Evolutionary conservation across 2,329 filamentous ascomycete species (phyloP).

Genomic region (Diplodia mutila): DNA sequence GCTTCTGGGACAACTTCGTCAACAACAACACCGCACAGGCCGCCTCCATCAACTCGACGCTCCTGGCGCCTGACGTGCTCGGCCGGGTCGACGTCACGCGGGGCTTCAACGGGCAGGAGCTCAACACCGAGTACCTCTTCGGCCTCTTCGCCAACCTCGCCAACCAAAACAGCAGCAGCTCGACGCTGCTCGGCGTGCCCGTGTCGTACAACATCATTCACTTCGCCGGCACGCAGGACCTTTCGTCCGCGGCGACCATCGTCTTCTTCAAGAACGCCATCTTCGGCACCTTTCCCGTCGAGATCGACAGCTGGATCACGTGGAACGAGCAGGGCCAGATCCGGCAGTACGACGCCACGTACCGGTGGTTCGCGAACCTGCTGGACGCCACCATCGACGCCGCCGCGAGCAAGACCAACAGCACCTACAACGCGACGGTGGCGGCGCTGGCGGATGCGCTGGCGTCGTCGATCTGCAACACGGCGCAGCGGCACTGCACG

Average conservation of each 20-base stretch:
- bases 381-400: slow-evolving; percentile 31
- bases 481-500: slow-evolving; percentile 33
- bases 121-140: slow-evolving; percentile 47
- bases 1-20: slow-evolving; percentile 37
- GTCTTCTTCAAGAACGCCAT: slow-evolving; percentile 35
- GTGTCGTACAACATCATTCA: slow-evolving; percentile 36
- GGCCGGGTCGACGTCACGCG: slow-evolving; percentile 43
- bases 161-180: slow-evolving; percentile 18
- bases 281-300: slow-evolving; percentile 36
- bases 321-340: slow-evolving; percentile 38
- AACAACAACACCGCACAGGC: slow-evolving; percentile 30
- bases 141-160: slow-evolving; percentile 39
- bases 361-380: slow-evolving; percentile 38
- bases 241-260: slow-evolving; percentile 35
- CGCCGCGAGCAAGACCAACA: background rate
- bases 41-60: slow-evolving; percentile 39
- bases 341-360: slow-evolving; percentile 41
- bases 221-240: slow-evolving; percentile 40
- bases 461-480: slow-evolving; percentile 34
- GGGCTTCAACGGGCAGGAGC: slow-evolving; percentile 39
- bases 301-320: slow-evolving; percentile 41
- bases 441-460: slow-evolving; percentile 20
- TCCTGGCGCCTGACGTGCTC: slow-evolving; percentile 35
- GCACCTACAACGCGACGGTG: background rate
- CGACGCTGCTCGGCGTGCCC: slow-evolving; percentile 33